Base-by-base conservation (phyloP, 2,329 filamentous ascomycete species). In the Phoma sp. region DNA sequence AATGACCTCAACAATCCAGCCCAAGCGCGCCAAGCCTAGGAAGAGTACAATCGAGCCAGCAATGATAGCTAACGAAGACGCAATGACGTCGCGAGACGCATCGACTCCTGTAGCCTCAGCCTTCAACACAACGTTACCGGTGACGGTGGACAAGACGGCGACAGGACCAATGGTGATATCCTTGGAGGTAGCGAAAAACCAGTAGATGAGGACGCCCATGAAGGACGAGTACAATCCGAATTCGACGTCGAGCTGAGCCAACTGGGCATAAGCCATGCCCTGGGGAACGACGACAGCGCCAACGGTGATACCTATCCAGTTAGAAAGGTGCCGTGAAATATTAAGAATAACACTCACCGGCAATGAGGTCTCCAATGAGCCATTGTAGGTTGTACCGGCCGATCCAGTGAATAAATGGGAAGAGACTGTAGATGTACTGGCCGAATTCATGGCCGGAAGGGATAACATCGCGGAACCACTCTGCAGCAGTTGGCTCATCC, bases 131-230 rank as follows among this genome's bases (percentile, higher is more conserved):
- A 98, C 87, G 36, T 88, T 89, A 43, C 95, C 95, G 4, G 91
- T 90, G 17, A 99, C 83, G 4, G 91, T 95, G 0, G 93, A 98
- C 81, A 98, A 88, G 61, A 98, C 95, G 30, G 95, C 95, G 40
- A 98, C 95, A 17, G 93, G 93, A 11, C 93, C 93, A 47, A 98
- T 98, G 12, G 93, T 97, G 68, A 99, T 98, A 74, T 99, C 95
- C 74, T 98, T 99, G 7, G 93, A 97, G 0, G 95, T 99, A 26
- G 93, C 95, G 69, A 98, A 98, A 73, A 98, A 90, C 93, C 93
- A 98, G 77, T 99, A 99, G 58, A 96, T 83, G 57, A 96, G 74
- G 2, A 96, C 92, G 43, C 95, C 95, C 87, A 97, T 96, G 74
- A 99, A 98, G 0, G 93, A 97, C 0, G 93, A 95, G 76, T 96